A percentile compares a stretch with the other conserved stretches of the same genome.
Evolutionary conservation across 2,329 filamentous ascomycete species (phyloP).

Genomic region (Curvularia verruculosa): DNA sequence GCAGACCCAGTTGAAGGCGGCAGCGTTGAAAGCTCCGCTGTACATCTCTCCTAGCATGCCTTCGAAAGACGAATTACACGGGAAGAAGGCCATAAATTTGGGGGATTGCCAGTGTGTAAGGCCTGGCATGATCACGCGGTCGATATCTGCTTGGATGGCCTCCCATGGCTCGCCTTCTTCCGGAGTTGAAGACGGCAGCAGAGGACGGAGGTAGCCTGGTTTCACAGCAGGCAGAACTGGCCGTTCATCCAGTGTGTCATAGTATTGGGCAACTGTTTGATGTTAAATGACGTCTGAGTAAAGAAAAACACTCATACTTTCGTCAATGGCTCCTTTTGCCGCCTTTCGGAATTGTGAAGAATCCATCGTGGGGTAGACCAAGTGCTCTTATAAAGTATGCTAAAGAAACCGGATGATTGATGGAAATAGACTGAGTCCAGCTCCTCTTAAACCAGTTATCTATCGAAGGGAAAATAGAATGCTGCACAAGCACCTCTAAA

Average conservation of each 20-base stretch:
- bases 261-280: slow-evolving; percentile 78
- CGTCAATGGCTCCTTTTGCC: slow-evolving; percentile 78
- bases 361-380: slow-evolving; percentile 62
- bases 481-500: background rate
- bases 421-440: background rate
- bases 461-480: background rate
- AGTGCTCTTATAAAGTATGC: background rate
- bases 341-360: slow-evolving; percentile 77
- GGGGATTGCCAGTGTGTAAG: slow-evolving; percentile 92
- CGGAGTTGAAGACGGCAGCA: slow-evolving; percentile 73
- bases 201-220: slow-evolving; percentile 82
- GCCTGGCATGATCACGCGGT: slow-evolving; percentile 85
- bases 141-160: slow-evolving; percentile 81
- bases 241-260: slow-evolving; percentile 72
- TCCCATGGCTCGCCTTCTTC: slow-evolving; percentile 74
- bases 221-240: slow-evolving; percentile 78
- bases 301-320: slow-evolving; percentile 62
- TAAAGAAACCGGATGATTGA: background rate
- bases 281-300: background rate
- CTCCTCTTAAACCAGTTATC: background rate
- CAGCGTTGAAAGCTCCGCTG: slow-evolving; percentile 83
- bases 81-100: slow-evolving; percentile 96
- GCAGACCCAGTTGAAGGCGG: slow-evolving; percentile 97
- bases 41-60: slow-evolving; percentile 92
- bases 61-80: slow-evolving; percentile 80